Evolutionary conservation across 148 eudicot genomes (phyloP).

Genomic region (Fagopyrum homotropicum): DNA sequence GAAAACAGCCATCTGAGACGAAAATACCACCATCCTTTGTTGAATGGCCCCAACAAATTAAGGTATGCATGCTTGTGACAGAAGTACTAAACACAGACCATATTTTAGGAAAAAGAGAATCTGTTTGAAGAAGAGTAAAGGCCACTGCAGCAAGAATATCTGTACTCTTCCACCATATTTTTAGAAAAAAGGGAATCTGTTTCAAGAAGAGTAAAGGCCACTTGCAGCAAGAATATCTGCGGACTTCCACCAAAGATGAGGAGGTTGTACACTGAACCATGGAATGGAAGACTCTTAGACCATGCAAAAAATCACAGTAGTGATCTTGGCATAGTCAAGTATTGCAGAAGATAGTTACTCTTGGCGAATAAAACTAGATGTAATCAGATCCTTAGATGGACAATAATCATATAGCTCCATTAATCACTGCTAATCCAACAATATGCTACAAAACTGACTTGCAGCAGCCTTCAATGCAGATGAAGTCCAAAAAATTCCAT

Average conservation of each 20-base stretch:
- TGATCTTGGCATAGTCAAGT: neutral
- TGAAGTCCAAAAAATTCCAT: neutral
- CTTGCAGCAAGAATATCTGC: slow-evolving; percentile 10
- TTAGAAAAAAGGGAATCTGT: slow-evolving; percentile 13
- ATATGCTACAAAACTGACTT: neutral
- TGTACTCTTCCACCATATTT: slow-evolving; percentile 15
- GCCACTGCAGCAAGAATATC: slow-evolving; percentile 11
- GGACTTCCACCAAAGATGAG: slow-evolving; percentile 3
- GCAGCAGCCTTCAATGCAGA: neutral
- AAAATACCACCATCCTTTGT: slow-evolving; percentile 11
- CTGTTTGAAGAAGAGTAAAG: slow-evolving; percentile 18
- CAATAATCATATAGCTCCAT: neutral
- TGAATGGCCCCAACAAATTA: slow-evolving; percentile 7
- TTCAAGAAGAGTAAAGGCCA: slow-evolving; percentile 13
- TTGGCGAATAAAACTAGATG: neutral
- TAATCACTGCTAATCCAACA: neutral
- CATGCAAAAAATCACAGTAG: neutral
- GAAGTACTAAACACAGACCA: slow-evolving; percentile 24
- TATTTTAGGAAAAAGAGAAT: slow-evolving; percentile 14
- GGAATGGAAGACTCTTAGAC: neutral
- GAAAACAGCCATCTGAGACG: slow-evolving; percentile 14
- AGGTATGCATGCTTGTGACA: slow-evolving; percentile 11
- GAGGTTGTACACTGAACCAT: neutral
- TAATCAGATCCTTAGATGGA: neutral
- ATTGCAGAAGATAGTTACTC: neutral